phyloP scores from a whole-genome alignment of 1,284 basidiomycete genomes.

The Sporisorium reilianum region DNA sequence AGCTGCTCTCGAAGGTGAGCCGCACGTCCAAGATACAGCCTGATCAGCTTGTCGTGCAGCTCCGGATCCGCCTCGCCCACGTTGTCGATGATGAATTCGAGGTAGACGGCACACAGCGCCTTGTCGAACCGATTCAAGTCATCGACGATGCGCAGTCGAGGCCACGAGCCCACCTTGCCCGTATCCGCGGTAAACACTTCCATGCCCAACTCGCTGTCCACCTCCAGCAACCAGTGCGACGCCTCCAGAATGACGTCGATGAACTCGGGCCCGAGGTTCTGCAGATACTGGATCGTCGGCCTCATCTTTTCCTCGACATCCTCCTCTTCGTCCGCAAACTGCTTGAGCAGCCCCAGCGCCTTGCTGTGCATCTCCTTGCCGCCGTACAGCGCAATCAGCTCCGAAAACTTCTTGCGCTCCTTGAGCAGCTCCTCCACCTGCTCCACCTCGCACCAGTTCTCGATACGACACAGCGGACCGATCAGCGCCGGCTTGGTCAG shows the following conservation, averaged over 20 bases:
- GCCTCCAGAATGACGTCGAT: constrained; percentile 59
- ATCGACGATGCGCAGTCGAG: constrained; percentile 52
- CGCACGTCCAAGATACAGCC: constrained; percentile 78
- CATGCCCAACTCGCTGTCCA: constrained; percentile 79
- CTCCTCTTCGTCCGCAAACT: constrained; percentile 76
- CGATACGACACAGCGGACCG: constrained; percentile 86
- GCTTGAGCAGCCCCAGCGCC: constrained; percentile 84
- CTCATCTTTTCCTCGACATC: constrained; percentile 82
- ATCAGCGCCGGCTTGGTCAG: constrained; percentile 84
- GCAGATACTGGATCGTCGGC: constrained; percentile 89
- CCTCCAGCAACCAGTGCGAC: constrained; percentile 86
- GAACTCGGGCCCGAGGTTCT: constrained; percentile 77
- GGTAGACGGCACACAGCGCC: constrained; percentile 77
- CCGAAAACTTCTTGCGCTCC: constrained; percentile 86
- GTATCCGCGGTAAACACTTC: constrained; percentile 93
- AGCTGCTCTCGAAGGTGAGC: constrained; percentile 70
- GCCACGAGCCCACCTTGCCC: constrained; percentile 78
- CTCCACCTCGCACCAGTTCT: constrained; percentile 96
- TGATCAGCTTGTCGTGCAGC: constrained; percentile 89
- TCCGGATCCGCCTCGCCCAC: constrained; percentile 77
- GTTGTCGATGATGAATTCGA: constrained; percentile 86
- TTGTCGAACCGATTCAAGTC: constrained; percentile 79
- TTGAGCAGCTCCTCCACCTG: constrained; percentile 91
- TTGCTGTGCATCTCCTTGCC: constrained; percentile 95
- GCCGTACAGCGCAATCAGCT: constrained; percentile 90